Evolutionary conservation across 805 yeast species (phyloP), one percentile per base, ranked within the genome.

Genomic region (Wickerhamomyces xylosicus): DNA sequence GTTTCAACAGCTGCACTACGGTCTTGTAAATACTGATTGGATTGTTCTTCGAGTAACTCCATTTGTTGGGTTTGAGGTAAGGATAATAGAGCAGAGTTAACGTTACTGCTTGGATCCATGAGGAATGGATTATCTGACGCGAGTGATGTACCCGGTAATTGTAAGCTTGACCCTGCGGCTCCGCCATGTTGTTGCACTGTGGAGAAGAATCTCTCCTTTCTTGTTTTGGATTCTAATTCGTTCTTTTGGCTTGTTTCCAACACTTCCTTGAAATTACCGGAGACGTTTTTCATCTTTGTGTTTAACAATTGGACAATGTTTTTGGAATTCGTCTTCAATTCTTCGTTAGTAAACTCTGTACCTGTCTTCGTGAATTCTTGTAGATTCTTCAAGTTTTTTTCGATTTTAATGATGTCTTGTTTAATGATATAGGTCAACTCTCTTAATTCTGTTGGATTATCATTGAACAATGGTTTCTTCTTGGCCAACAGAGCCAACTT

Each of bases 1-100:
- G 97, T 85, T 56, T 90, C 97, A 37, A 92, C 96, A 0, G 98
- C 98, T 35, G 79, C 59, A 50, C 79, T 80, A 52, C 98, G 72
- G 48, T 83, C 92, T 52, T 79, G 90, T 40, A 89, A 64, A 55
- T 92, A 92, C 40, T 69, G 69, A 32, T 66, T 63, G 47, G 76
- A 77, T 49, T 86, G 95, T 58, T 89, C 95, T 52, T 90, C 97
- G 52, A 87, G 68, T 58, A 89, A 62, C 52, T 85, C 67, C 49
- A 86, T 59, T 49, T 84, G 80, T 51, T 87, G 95, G 31, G 90
- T 83, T 54, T 86, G 95, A 1, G 97, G 96, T 31, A 90, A 68
- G 18, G 85, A 69, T 37, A 87, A 65, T 47, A 71, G 69, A 29
- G 53, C 55, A 11, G 49, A 39, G 22, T 46, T 49, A 11, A 45